Base-by-base conservation (phyloP, 2,329 filamentous ascomycete species). In the Aspergillus puulaauensis region DNA sequence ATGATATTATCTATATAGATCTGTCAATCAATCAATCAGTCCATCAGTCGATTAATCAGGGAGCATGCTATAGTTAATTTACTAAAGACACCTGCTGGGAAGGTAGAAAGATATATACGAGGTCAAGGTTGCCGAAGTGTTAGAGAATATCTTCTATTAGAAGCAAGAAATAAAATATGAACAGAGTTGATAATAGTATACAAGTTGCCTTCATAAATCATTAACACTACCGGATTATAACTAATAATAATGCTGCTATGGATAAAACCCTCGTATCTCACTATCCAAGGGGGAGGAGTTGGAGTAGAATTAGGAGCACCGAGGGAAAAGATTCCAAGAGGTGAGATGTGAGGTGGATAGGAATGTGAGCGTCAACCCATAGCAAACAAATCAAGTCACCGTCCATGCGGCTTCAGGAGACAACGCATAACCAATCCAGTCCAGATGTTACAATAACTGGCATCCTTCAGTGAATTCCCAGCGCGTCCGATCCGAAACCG, bases 181-280 rank as follows among this genome's bases (percentile, higher is more conserved):
- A 54, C 52, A 54, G 47, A 41, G 33, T 54, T 23, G 24, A 37
- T 27, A 56, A 59, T 59, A 63, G 51, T 54, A 47, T 60, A 61
- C 54, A 61, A 51, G 52, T 56, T 57, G 39, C 44, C 52, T 61
- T 64, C 62, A 63, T 64, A 57, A 64, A 59, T 64, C 62, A 63
- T 37, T 64, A 61, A 63, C 51, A 55, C 62, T 64, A 61, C 57
- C 61, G 56, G 57, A 61, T 64, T 64, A 64, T 45, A 52, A 59
- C 57, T 64, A 65, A 63, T 37, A 60, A 64, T 64, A 59, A 37
- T 57, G 59, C 43, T 59, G 59, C 43, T 58, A 59, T 56, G 52
- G 54, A 61, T 58, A 63, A 47, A 23, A 43, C 19, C 19, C 46
- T 37, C 47, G 45, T 44, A 52, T 48, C 43, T 33, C 48, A 44